phyloP scores from a whole-genome alignment of 805 yeast species.

The Nakazawaea molendinolei region DNA sequence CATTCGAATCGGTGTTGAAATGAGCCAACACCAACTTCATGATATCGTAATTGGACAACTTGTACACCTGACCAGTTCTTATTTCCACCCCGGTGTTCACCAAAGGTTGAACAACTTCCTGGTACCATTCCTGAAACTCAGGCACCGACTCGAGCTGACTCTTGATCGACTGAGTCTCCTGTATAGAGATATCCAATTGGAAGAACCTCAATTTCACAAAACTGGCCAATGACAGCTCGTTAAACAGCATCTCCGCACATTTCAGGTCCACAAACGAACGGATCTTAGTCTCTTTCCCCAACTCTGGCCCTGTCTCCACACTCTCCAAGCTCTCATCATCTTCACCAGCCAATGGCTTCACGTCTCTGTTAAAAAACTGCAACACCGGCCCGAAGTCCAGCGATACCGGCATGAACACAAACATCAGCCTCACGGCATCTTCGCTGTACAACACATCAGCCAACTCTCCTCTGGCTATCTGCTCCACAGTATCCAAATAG shows the following conservation, averaged over 20 bases:
- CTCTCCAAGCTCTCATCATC: not conserved
- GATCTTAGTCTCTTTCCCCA: not conserved
- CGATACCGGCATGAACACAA: constrained; percentile 4
- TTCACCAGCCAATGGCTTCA: constrained; percentile 1
- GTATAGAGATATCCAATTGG: constrained; percentile 1
- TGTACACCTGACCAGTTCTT: not conserved
- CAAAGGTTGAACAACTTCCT: constrained; percentile 1
- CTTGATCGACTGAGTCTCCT: not conserved
- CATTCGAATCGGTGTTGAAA: not conserved
- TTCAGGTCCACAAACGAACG: not conserved
- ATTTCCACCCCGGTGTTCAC: constrained; percentile 1
- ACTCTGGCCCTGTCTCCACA: not conserved
- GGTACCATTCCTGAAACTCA: not conserved
- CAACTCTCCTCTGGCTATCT: not conserved
- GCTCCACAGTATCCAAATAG: constrained; percentile 1
- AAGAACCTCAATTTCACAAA: constrained; percentile 1
- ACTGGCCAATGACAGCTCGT: not conserved
- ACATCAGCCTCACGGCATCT: constrained; percentile 1
- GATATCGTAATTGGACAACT: not conserved
- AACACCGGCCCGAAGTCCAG: not conserved
- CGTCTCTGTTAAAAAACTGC: constrained; percentile 1
- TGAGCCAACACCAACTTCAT: not conserved
- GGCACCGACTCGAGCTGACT: not conserved
- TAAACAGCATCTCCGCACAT: not conserved
- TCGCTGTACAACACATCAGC: not conserved